These are phyloP conservation scores for Candida labiduridarum DNA, from an alignment of 1,139 yeast species.

Conservation along the genomic window DNA sequence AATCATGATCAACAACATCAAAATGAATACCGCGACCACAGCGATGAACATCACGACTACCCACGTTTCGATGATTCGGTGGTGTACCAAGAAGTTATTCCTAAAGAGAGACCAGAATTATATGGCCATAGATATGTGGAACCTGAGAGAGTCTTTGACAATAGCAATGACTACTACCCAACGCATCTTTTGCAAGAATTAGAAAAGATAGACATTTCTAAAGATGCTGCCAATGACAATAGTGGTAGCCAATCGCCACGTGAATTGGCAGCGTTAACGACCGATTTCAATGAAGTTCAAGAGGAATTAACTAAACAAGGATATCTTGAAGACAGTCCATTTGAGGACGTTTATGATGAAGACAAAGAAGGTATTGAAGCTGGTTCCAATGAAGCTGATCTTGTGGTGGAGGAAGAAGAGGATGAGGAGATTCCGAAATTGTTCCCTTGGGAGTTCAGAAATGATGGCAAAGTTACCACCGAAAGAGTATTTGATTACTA, in stretches of 20 bases:
- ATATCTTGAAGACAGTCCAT: slow-evolving; percentile 15
- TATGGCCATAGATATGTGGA: slow-evolving; percentile 18
- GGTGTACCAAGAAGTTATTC: slow-evolving; percentile 5
- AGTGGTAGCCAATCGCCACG: slow-evolving; percentile 4
- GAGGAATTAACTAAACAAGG: slow-evolving; percentile 18
- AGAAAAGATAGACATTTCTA: slow-evolving; percentile 13
- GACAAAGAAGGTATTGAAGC: slow-evolving; percentile 16
- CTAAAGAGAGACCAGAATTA: slow-evolving; percentile 11
- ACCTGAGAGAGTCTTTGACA: slow-evolving; percentile 38
- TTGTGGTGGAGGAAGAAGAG: slow-evolving; percentile 10
- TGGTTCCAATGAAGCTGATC: slow-evolving; percentile 8
- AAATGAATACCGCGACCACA: slow-evolving; percentile 6
- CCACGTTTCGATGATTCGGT: slow-evolving; percentile 5
- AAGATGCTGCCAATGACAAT: slow-evolving; percentile 3
- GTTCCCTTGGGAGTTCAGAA: slow-evolving; percentile 44
- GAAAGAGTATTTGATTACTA: slow-evolving; percentile 31
- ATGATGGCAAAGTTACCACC: slow-evolving; percentile 18
- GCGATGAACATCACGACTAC: slow-evolving; percentile 8
- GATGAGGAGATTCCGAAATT: slow-evolving; percentile 22
- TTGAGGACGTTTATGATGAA: slow-evolving; percentile 19
- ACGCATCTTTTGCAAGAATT: slow-evolving; percentile 24
- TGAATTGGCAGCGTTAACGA: slow-evolving; percentile 9
- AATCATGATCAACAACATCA: slow-evolving; percentile 6
- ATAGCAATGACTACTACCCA: slow-evolving; percentile 30
- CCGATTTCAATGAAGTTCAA: slow-evolving; percentile 13